phyloP scores from a whole-genome alignment of 2,329 filamentous ascomycete species.

The Cercospora nicotianae region DNA sequence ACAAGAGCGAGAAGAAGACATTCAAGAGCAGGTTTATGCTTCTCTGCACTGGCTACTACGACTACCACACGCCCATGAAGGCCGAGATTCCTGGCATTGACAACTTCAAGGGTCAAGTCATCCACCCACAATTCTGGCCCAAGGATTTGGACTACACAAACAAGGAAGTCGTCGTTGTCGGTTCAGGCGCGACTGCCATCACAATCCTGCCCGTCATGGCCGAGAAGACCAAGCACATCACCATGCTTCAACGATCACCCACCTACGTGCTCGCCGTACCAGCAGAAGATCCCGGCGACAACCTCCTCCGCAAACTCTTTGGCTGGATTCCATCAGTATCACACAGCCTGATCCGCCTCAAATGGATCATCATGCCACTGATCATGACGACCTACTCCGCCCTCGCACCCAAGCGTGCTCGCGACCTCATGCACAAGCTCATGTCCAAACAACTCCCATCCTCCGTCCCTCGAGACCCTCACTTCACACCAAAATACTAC shows the following conservation, averaged over 20 bases:
- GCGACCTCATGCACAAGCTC: conserved; percentile 44
- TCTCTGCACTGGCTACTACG: conserved; percentile 70
- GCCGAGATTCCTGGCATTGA: conserved; percentile 66
- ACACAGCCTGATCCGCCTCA: conserved; percentile 38
- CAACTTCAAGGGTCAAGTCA: conserved; percentile 61
- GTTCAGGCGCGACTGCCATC: conserved; percentile 75
- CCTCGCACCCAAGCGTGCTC: conserved; percentile 35
- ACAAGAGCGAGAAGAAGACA: conserved; percentile 40
- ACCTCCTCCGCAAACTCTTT: conserved; percentile 27
- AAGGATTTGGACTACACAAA: conserved; percentile 63
- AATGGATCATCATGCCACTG: conserved; percentile 40
- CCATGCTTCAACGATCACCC: conserved; percentile 79
- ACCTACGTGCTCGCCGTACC: conserved; percentile 52
- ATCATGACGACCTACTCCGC: conserved; percentile 39
- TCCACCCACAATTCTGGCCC: conserved; percentile 78
- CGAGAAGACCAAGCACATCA: conserved; percentile 64
- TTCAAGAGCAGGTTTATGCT: conserved; percentile 54
- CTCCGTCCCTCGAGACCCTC: conserved; percentile 42
- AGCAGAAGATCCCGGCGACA: conserved; percentile 33
- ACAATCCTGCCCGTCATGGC: conserved; percentile 72
- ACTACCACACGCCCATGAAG: conserved; percentile 64
- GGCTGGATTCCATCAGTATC: conserved; percentile 31
- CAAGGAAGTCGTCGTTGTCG: conserved; percentile 72
- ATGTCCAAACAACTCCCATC: conserved; percentile 50
- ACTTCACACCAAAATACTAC: conserved; percentile 51